Base-by-base conservation (phyloP, 2,329 filamentous ascomycete species). In the Sphaerulina populicola region DNA sequence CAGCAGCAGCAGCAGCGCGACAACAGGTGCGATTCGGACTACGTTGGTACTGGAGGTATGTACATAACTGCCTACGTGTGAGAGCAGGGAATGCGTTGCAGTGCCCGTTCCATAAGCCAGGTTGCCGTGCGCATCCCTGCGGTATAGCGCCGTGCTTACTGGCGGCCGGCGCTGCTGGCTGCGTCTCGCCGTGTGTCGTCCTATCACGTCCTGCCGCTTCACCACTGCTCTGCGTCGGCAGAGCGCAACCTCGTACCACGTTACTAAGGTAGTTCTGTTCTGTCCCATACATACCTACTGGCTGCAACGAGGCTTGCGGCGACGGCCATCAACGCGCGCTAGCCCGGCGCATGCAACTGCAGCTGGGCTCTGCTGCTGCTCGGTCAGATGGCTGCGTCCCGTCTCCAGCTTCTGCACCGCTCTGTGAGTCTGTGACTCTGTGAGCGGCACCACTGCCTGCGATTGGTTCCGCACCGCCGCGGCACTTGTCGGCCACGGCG, bases 191-290 rank as follows among this genome's bases (percentile, higher is more conserved):
- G 18, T 21, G 27, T 35, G 12, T 35, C 31, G 31, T 35, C 31
- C 31, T 35, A 35, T 35, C 31, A 35, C 10, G 6, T 7, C 23
- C 6, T 27, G 5, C 5, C 23, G 23, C 23, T 27, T 27, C 23
- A 27, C 23, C 23, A 35, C 12, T 10, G 12, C 31, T 43, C 40
- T 47, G 48, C 43, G 38, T 47, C 44, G 44, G 35, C 36, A 39
- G 46, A 15, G 43, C 45, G 49, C 49, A 49, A 52, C 43, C 47
- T 54, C 52, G 54, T 57, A 55, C 56, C 49, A 54, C 52, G 50
- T 49, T 53, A 27, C 23, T 27, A 27, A 27, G 23, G 23, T 27
- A 47, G 55, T 47, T 49, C 49, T 51, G 44, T 52, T 35, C 49
- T 51, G 44, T 52, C 39, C 49, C 53, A 45, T 37, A 44, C 53